Evolutionary conservation across 495 filamentous ascomycete genomes (phyloP), one percentile per base, ranked within the genome.

Genomic region (Talaromyces borbonicus): DNA sequence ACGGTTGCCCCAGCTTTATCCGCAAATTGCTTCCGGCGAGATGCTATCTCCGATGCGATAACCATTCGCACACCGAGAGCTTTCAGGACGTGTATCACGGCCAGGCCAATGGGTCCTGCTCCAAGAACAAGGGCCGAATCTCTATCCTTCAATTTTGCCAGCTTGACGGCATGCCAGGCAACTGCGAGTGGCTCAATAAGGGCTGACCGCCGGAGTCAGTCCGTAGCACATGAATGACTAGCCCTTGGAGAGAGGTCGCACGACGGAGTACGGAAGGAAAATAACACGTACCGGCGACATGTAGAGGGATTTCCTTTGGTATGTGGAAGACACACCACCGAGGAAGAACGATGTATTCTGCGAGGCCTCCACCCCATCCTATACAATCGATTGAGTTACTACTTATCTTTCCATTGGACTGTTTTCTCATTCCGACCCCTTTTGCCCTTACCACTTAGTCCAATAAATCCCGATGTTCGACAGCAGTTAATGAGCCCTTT

Each of bases 161-260:
- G 56, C 4, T 65, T 68, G 14, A 81, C 69, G 9, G 75, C 76
- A 55, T 82, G 79, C 77, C 79, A 81, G 20, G 67, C 77, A 4
- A 81, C 77, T 3, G 76, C 66, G 0, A 82, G 62, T 0, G 79
- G 78, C 49, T 83, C 77, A 24, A 81, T 56, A 6, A 82, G 66
- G 1, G 78, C 75, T 55, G 52, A 14, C 8, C 35, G n/a, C 18
- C 8, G 7, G 2, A 37, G 18, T 20, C 8, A 16, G n/a, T 37
- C 29, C 3, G 7, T 37, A 37, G 3, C 3, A 37, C n/a, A 14
- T 16, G 35, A 20, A 37, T 16, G 19, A 9, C 2, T n/a, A n/a
- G n/a, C 5, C 27, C 5, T 31, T 31, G 27, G n/a, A n/a, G n/a
- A 31, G 27, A 31, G 27, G 27, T 9, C 9, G 27, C 5, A 31